These are phyloP conservation scores for Boletus vinaceobasis DNA, from an alignment of 768 basidiomycete genomes.

Conservation along the genomic window DNA sequence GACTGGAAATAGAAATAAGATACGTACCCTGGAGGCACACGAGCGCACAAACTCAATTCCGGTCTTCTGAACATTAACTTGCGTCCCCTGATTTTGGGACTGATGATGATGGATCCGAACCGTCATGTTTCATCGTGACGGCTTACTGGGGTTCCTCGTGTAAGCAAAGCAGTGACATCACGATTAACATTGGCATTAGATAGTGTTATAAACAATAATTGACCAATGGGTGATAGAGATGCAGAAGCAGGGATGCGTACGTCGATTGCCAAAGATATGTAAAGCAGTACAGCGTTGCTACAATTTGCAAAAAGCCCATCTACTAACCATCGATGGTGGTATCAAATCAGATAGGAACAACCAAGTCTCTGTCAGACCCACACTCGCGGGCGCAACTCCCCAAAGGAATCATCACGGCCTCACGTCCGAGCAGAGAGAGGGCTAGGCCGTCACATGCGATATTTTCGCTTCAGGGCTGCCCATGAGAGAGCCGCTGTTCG, in stretches of 20 bases:
- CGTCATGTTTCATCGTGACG: background rate
- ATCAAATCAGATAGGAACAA: slow-evolving; percentile 31
- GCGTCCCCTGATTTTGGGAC: background rate
- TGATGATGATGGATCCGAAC: slow-evolving; percentile 12
- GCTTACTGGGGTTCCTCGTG: background rate
- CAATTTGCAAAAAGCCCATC: slow-evolving; percentile 16
- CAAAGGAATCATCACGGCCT: background rate
- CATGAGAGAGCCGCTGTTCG: slow-evolving; percentile 66
- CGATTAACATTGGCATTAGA: background rate
- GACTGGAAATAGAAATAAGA: slow-evolving; percentile 10
- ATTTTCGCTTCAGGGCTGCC: slow-evolving; percentile 71
- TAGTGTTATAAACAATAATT: slow-evolving; percentile 1
- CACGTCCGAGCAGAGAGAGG: background rate
- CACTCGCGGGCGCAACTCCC: background rate
- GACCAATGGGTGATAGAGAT: background rate
- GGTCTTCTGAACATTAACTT: slow-evolving; percentile 11
- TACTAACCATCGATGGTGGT: slow-evolving; percentile 16
- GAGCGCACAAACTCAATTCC: slow-evolving; percentile 8
- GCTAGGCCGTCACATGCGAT: slow-evolving; percentile 46
- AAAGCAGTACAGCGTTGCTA: slow-evolving; percentile 23
- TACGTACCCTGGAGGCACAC: background rate
- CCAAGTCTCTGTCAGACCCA: slow-evolving; percentile 1
- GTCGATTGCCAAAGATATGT: slow-evolving; percentile 17
- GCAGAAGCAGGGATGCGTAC: background rate
- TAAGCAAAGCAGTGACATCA: background rate